Evolutionary conservation across 1,284 basidiomycete species (phyloP).

Genomic region (Leccinum subrobustum): DNA sequence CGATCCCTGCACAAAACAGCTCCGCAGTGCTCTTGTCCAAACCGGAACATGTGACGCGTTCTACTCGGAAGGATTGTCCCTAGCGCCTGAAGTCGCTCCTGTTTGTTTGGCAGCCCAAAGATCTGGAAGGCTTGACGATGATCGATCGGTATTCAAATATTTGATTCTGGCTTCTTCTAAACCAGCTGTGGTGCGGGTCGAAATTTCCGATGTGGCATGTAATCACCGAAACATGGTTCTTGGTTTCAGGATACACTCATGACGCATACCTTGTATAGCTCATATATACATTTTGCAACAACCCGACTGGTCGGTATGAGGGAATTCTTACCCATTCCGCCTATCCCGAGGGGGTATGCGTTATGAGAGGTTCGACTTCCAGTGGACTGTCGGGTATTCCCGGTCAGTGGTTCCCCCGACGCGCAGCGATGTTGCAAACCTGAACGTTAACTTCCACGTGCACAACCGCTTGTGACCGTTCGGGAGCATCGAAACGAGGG

Average conservation of each 20-base stretch:
- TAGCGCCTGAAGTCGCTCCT: not conserved
- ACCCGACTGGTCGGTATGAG: too few species aligned
- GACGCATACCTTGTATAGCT: too few species aligned
- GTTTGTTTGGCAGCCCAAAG: not conserved
- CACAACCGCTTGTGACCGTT: constrained; percentile 3
- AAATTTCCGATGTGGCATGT: constrained; percentile 10
- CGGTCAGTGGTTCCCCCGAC: not conserved
- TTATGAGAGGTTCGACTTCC: not conserved
- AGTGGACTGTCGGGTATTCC: not conserved
- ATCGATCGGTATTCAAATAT: not conserved
- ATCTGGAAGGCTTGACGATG: not conserved
- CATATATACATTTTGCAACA: not conserved
- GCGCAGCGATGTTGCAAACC: not conserved
- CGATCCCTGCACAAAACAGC: constrained; percentile 40
- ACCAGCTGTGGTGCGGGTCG: not conserved
- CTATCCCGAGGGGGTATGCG: too few species aligned
- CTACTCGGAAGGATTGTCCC: not conserved
- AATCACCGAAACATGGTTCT: constrained; percentile 15
- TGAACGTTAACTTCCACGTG: not conserved
- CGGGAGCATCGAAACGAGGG: constrained; percentile 5
- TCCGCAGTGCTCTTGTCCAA: constrained; percentile 42
- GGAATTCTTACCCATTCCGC: too few species aligned
- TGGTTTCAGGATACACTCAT: constrained; percentile 17
- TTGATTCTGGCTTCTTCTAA: not conserved
- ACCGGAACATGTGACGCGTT: constrained; percentile 23